Percentiles rank a stretch among this genome's conserved stretches.
Evolutionary conservation across 495 filamentous ascomycete species (phyloP).

Genomic region (Neurospora sp.): DNA sequence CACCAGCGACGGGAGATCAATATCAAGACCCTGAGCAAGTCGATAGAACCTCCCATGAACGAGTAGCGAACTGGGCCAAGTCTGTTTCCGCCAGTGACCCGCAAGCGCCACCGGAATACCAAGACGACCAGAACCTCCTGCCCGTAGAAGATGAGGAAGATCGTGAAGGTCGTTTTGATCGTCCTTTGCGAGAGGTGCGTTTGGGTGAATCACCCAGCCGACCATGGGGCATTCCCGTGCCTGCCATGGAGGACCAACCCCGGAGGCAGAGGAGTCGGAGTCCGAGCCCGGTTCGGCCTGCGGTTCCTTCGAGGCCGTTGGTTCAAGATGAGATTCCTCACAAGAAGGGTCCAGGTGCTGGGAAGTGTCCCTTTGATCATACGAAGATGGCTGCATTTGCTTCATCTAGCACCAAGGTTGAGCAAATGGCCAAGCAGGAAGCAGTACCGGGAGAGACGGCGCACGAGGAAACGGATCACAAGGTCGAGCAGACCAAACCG

Average conservation of each 20-base stretch:
- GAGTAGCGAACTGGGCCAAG: constrained; percentile 75
- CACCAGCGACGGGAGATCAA: constrained; percentile 29
- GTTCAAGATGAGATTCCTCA: neutral
- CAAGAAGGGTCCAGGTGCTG: constrained; percentile 15
- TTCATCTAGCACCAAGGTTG: constrained; percentile 12
- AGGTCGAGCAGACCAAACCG: constrained; percentile 13
- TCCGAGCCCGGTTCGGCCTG: neutral
- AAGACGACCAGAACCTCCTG: constrained; percentile 4
- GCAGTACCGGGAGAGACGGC: neutral
- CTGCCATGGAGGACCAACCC: constrained; percentile 20
- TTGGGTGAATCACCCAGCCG: constrained; percentile 83
- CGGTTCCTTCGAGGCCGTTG: neutral
- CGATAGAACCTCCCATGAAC: constrained; percentile 44
- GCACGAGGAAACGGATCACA: constrained; percentile 5
- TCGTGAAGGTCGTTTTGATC: constrained; percentile 59
- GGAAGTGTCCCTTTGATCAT: constrained; percentile 40
- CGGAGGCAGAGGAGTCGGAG: neutral
- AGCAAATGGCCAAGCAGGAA: constrained; percentile 12
- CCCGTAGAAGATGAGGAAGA: constrained; percentile 30
- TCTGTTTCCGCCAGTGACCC: constrained; percentile 46
- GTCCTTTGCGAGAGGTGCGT: constrained; percentile 69
- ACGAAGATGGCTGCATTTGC: constrained; percentile 21
- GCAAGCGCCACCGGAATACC: constrained; percentile 23
- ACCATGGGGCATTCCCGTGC: constrained; percentile 83
- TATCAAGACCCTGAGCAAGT: constrained; percentile 34